Conservation (phyloP, 2,329 filamentous ascomycete species). For the Pezicula rhizophila region DNA sequence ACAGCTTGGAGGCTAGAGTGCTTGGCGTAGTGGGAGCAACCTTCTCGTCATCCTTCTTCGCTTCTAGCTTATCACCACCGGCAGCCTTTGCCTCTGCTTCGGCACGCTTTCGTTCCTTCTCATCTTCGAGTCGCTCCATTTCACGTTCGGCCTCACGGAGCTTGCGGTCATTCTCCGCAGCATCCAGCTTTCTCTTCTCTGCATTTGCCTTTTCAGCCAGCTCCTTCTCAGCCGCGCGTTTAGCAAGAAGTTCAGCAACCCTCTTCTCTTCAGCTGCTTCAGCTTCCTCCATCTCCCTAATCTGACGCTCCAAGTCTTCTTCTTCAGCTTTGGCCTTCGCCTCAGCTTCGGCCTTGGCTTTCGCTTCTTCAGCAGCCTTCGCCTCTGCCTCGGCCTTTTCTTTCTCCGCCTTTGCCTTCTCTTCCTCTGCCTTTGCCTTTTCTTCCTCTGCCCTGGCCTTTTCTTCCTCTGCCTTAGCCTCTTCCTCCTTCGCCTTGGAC, state of each 20-base stretch:
- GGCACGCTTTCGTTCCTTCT: conserved; percentile 52
- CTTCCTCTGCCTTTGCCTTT: conserved; percentile 23
- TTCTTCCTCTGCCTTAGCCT: conserved; percentile 25
- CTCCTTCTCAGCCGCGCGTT: conserved; percentile 29
- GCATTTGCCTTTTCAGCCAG: conserved; percentile 35
- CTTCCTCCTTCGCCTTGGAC: conserved; percentile 23
- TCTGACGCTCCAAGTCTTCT: conserved; percentile 54
- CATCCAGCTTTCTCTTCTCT: conserved; percentile 40
- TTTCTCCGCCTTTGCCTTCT: conserved; percentile 27
- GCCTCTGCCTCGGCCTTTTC: conserved; percentile 20
- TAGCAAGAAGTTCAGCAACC: conserved; percentile 27
- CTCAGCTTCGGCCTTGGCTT: conserved; percentile 28
- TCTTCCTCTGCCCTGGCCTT: conserved; percentile 28
- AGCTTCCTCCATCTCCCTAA: conserved; percentile 48
- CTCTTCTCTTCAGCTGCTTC: conserved; percentile 26
- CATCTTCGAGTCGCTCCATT: conserved; percentile 68
- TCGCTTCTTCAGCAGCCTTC: conserved; percentile 29
- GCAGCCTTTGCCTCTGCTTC: conserved; percentile 37
- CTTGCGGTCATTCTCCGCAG: conserved; percentile 56
- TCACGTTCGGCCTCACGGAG: conserved; percentile 68
- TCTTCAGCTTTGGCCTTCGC: conserved; percentile 33
- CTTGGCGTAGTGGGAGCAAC: conserved; percentile 21
- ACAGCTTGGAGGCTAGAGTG: conserved; percentile 38
- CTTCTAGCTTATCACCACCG: conserved; percentile 11
- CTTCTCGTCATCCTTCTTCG: conserved; percentile 19